Percentiles rank a stretch among this genome's conserved stretches.
phyloP scores from a whole-genome alignment of 148 eudicot species.

The Amaranthus palmeri region DNA sequence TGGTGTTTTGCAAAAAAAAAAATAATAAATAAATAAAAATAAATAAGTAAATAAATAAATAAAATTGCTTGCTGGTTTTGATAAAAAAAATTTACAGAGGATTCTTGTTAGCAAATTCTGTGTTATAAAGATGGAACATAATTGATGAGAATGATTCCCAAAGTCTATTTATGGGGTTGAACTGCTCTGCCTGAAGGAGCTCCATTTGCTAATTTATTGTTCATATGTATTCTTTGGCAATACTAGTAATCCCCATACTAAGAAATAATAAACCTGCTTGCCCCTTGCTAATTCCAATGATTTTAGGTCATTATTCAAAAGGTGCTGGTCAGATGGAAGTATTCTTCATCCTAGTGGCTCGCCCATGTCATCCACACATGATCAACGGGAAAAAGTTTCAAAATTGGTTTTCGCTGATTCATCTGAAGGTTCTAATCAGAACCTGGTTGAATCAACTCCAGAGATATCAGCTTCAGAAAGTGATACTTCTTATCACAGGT shows the following conservation, averaged over 20 bases:
- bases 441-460: slow-evolving; percentile 54
- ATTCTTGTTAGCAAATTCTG: too few species aligned
- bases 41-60: too few species aligned
- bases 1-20: too few species aligned
- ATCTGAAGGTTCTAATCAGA: slow-evolving; percentile 39
- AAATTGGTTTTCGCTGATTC: slow-evolving; percentile 33
- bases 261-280: background rate
- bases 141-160: background rate
- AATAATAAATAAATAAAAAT: too few species aligned
- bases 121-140: background rate
- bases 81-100: too few species aligned
- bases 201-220: background rate
- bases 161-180: background rate
- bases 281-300: background rate
- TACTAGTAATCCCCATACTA: background rate
- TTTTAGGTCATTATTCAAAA: slow-evolving; percentile 52
- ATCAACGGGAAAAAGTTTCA: slow-evolving; percentile 32
- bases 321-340: slow-evolving; percentile 83
- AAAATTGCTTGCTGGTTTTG: too few species aligned
- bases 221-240: background rate
- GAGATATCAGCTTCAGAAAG: slow-evolving; percentile 50
- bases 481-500: slow-evolving; percentile 66
- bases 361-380: slow-evolving; percentile 34
- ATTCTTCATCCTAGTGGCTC: slow-evolving; percentile 56
- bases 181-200: background rate